Conservation (phyloP, 2,329 filamentous ascomycete genomes). For the Xylariaceae sp. region DNA sequence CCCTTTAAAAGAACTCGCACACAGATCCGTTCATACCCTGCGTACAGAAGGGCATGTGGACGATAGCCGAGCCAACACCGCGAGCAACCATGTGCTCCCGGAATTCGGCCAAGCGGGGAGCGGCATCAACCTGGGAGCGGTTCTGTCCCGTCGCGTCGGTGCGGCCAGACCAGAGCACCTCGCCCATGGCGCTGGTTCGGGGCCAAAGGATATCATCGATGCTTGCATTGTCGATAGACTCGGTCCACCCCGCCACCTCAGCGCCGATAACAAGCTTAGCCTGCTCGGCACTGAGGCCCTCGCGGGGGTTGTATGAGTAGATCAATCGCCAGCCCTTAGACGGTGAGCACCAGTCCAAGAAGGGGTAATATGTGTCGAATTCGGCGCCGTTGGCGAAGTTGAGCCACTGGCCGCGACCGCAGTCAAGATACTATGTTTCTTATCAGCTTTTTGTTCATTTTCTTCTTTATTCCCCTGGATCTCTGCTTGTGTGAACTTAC, state of each 20-base stretch:
- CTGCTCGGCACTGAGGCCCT: conserved; percentile 56
- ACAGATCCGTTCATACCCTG: conserved; percentile 52
- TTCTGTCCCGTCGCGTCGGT: conserved; percentile 63
- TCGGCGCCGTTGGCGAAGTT: conserved; percentile 59
- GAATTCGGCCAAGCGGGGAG: conserved; percentile 68
- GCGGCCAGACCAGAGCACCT: conserved; percentile 75
- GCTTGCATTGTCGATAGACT: conserved; percentile 72
- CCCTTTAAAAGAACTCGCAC: conserved; percentile 31
- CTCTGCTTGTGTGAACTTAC: conserved; percentile 41
- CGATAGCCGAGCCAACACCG: conserved; percentile 59
- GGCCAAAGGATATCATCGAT: conserved; percentile 78
- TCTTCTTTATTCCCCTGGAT: not conserved
- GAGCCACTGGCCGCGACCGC: conserved; percentile 75
- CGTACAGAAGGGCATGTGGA: conserved; percentile 71
- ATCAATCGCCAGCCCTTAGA: conserved; percentile 77
- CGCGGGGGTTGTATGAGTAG: conserved; percentile 74
- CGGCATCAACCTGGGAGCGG: conserved; percentile 66
- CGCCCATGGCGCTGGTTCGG: conserved; percentile 66
- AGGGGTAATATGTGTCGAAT: conserved; percentile 59
- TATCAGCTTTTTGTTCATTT: conserved; percentile 5
- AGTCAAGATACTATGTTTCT: conserved; percentile 67
- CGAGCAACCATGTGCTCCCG: conserved; percentile 69
- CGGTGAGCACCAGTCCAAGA: conserved; percentile 76
- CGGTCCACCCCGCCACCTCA: conserved; percentile 77
- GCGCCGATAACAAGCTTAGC: conserved; percentile 72